Percentiles rank a stretch among this genome's conserved stretches.
Conservation (phyloP, 805 yeast species). For the Ogataea nakhonphanomensis region DNA sequence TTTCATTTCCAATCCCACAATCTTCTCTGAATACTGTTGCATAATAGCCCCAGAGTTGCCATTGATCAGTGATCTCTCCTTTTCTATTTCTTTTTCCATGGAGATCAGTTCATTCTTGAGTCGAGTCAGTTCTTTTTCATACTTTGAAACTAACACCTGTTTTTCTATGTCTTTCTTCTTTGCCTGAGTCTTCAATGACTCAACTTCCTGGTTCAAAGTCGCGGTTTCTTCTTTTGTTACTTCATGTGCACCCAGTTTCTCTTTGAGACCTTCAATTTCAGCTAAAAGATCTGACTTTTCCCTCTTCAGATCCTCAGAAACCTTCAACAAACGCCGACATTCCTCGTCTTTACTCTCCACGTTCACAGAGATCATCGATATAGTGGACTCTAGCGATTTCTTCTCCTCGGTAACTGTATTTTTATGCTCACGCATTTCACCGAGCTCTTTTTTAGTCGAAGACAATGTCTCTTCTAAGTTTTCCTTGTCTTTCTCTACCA, state of each 20-base stretch:
- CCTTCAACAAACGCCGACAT: conserved; percentile 7
- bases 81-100: conserved; percentile 45
- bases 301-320: conserved; percentile 33
- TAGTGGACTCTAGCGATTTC: conserved; percentile 22
- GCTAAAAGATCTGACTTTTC: conserved; percentile 21
- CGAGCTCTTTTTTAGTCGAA: conserved; percentile 24
- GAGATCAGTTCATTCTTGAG: neutral
- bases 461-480: conserved; percentile 21
- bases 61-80: conserved; percentile 44
- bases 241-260: conserved; percentile 2
- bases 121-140: neutral
- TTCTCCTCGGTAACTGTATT: conserved; percentile 20
- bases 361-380: conserved; percentile 33
- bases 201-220: neutral
- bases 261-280: conserved; percentile 4
- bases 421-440: conserved; percentile 24
- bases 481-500: conserved; percentile 36
- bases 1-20: conserved; percentile 40
- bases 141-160: conserved; percentile 1
- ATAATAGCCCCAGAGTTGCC: conserved; percentile 49
- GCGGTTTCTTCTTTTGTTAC: neutral
- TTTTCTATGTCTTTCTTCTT: neutral
- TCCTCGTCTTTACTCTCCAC: conserved; percentile 28
- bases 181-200: neutral
- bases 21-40: conserved; percentile 46